Evolutionary conservation across 495 filamentous ascomycete genomes (phyloP).

Genomic region (Cryomyces minteri): DNA sequence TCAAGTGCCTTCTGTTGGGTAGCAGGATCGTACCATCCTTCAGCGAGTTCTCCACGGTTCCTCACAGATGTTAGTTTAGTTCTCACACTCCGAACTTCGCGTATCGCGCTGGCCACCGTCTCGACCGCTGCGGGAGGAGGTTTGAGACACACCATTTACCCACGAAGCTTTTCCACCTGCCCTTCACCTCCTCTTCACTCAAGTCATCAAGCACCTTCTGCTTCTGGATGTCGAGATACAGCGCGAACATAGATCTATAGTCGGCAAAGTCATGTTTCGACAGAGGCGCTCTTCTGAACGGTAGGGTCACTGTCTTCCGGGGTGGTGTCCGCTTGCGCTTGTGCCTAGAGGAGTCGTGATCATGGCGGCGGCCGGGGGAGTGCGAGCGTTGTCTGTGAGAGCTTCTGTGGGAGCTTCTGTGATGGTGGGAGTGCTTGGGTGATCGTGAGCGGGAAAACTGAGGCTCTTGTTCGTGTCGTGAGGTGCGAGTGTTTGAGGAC

Average conservation of each 20-base stretch:
- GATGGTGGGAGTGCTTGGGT: no score
- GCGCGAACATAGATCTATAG: slow-evolving; percentile 57
- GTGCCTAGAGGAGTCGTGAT: no score
- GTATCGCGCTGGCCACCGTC: neutral
- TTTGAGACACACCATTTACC: slow-evolving; percentile 54
- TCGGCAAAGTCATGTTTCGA: slow-evolving; percentile 41
- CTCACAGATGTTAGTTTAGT: slow-evolving; percentile 30
- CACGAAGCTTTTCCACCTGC: slow-evolving; percentile 87
- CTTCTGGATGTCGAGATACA: slow-evolving; percentile 88
- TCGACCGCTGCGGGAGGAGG: neutral
- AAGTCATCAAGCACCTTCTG: slow-evolving; percentile 42
- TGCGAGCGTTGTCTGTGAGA: no score
- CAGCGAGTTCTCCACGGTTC: slow-evolving; percentile 82
- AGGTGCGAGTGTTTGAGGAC: no score
- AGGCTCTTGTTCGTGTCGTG: no score
- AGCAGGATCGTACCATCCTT: slow-evolving; percentile 79
- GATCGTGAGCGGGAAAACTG: no score
- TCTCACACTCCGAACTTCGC: neutral
- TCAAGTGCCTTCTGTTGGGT: slow-evolving; percentile 13
- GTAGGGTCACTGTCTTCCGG: no score
- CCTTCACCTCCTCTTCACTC: slow-evolving; percentile 48
- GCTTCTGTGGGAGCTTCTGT: no score
- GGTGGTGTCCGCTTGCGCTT: no score
- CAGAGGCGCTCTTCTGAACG: slow-evolving; percentile 35
- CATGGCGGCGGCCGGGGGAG: no score